Evolutionary conservation across 108 stramenopile species (phyloP).

Genomic region (Cyclotella baltica): DNA sequence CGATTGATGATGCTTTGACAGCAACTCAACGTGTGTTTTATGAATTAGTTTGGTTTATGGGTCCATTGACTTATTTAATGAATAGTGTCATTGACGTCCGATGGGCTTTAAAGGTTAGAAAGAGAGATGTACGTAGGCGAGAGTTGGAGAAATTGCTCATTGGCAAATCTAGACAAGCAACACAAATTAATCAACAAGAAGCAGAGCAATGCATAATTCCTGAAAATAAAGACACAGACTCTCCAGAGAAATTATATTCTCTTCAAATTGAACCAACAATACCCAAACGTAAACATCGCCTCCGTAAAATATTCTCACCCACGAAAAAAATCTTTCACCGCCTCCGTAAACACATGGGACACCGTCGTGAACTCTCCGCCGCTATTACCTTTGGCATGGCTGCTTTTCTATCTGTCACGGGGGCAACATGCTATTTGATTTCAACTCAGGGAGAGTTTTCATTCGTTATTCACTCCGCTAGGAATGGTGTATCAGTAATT

Average conservation of each 20-base stretch:
- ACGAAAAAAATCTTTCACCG: slow-evolving; percentile 34
- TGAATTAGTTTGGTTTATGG: slow-evolving; percentile 38
- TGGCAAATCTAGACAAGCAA: not conserved
- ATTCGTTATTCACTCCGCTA: slow-evolving; percentile 3
- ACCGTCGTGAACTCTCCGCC: slow-evolving; percentile 35
- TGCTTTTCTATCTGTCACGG: slow-evolving; percentile 23
- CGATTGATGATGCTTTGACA: slow-evolving; percentile 5
- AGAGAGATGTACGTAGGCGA: slow-evolving; percentile 10
- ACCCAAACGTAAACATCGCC: not conserved
- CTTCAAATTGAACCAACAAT: not conserved
- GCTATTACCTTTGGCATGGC: slow-evolving; percentile 37
- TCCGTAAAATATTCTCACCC: not conserved
- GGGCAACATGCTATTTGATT: slow-evolving; percentile 17
- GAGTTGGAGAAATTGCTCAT: slow-evolving; percentile 12
- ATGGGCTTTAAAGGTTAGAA: slow-evolving; percentile 33
- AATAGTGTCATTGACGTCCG: slow-evolving; percentile 43
- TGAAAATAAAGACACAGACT: not conserved
- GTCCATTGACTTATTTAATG: slow-evolving; percentile 39
- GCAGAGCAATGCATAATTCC: no score
- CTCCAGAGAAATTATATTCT: not conserved
- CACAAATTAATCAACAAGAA: not conserved
- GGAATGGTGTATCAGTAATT: not conserved
- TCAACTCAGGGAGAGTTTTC: slow-evolving; percentile 9
- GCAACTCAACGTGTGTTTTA: slow-evolving; percentile 20
- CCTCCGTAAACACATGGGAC: slow-evolving; percentile 42